Base-by-base conservation (phyloP, 2,329 filamentous ascomycete species). In the Penicillium nordicum region DNA sequence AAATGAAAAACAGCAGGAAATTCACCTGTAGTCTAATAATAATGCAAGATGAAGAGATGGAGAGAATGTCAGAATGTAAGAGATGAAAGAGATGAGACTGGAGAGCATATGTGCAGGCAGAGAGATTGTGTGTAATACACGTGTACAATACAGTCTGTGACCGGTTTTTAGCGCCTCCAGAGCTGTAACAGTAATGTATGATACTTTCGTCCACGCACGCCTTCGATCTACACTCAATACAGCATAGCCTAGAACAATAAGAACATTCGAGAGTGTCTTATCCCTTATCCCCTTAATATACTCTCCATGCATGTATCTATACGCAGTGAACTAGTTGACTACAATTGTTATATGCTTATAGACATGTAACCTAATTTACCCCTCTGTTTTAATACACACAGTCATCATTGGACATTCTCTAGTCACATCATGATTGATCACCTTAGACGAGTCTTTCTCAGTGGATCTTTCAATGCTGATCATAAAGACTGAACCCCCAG, bases 101-200 rank as follows among this genome's bases (percentile, higher is more conserved):
- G 10, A 18, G 10, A 45, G 11, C 6, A 43, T 10, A 25, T 16
- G 11, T 29, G 34, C 14, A 51, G 55, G 37, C 37, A 53, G 45
- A 57, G 25, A 21, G 25, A 60, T 56, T 62, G 55, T 62, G 62
- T 60, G 62, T 62, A 63, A 53, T 60, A 57, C 42, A 38, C 42
- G 16, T 57, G 57, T 63, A 63, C 49, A 50, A 45, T 58, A 60
- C 55, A 42, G 25, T 16, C 11, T 29, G 30, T 25, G 18, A 48
- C 55, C 50, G 42, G 38, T 42, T 40, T 40, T 47, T 41, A 29
- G 37, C 42, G 23, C 49, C 42, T 53, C 32, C 54, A 38, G 25
- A 12, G 9, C 4, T 16, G 45, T 49, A 36, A 29, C 14, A 25
- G 25, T 5, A 4, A 41, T n/a, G 37, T 57, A 57, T 21, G 40